Evolutionary conservation across 1,139 yeast species (phyloP).

Genomic region (Saccharomyces hybrid): DNA sequence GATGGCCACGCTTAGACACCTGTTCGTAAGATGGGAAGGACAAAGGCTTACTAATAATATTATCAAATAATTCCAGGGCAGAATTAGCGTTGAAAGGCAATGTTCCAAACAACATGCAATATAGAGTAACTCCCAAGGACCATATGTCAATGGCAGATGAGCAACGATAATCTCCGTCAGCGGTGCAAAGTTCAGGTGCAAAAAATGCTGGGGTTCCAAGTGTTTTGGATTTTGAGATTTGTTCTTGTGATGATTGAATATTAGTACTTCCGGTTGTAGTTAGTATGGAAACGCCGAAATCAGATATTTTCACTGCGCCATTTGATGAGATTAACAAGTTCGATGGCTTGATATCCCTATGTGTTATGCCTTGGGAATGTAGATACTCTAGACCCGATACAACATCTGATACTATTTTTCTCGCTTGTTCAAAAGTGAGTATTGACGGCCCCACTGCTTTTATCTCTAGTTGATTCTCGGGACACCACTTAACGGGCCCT

Average conservation of each 20-base stretch:
- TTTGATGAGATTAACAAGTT: slow-evolving; percentile 69
- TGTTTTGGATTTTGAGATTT: slow-evolving; percentile 67
- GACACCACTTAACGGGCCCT: slow-evolving; percentile 84
- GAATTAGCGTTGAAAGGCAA: slow-evolving; percentile 87
- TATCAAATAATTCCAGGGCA: slow-evolving; percentile 79
- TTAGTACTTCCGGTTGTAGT: slow-evolving; percentile 47
- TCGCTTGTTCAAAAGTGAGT: slow-evolving; percentile 55
- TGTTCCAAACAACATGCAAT: slow-evolving; percentile 78
- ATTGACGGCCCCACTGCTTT: slow-evolving; percentile 49
- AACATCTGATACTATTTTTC: slow-evolving; percentile 75
- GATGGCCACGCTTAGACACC: slow-evolving; percentile 32
- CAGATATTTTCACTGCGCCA: slow-evolving; percentile 81
- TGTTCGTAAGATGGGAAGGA: slow-evolving; percentile 51
- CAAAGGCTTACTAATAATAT: slow-evolving; percentile 59
- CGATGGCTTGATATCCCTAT: slow-evolving; percentile 96
- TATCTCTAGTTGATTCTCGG: slow-evolving; percentile 36
- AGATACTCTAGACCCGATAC: slow-evolving; percentile 84
- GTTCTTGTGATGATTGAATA: slow-evolving; percentile 28
- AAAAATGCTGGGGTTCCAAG: slow-evolving; percentile 83
- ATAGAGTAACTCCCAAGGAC: slow-evolving; percentile 93
- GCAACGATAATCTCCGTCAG: slow-evolving; percentile 33
- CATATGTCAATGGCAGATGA: slow-evolving; percentile 74
- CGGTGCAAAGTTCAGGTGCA: slow-evolving; percentile 31
- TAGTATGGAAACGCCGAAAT: slow-evolving; percentile 93
- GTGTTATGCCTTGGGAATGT: slow-evolving; percentile 89